Evolutionary conservation across 2,329 filamentous ascomycete genomes (phyloP), one percentile per base, ranked within the genome.

Genomic region (Aureobasidium musti): DNA sequence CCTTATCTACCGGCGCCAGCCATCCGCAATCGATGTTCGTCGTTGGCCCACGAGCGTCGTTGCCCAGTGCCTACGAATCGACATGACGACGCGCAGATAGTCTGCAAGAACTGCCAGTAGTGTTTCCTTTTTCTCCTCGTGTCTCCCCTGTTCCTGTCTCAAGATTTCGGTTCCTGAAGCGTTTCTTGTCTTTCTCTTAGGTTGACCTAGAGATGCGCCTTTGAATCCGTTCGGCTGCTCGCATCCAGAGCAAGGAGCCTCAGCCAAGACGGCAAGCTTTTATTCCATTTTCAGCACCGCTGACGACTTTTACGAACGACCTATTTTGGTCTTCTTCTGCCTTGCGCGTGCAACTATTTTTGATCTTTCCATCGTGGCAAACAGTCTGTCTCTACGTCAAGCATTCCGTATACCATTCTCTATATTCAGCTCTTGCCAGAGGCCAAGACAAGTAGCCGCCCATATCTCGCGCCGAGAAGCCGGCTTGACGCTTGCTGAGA

Each of bases 101-200:
- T 56, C n/a, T 19, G 5, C 49, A 56, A 47, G 33, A 65, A 57
- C 63, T 57, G 63, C 52, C 63, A 65, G 63, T 65, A 65, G 63
- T 57, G 11, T 37, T 47, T 26, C 33, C n/a, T 8, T 8, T 41
- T 30, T 37, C 57, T 23, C 41, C 11, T 49, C 57, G 57, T 49
- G 41, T 49, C 43, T 61, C 57, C 21, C 43, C 45, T 30, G 21
- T 6, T 35, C 5, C 41, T 47, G 41, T 35, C 43, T 61, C n/a
- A 21, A 49, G 41, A 61, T 49, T 26, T 19, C 41, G n/a, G 57
- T 49, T 47, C 37, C 57, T 49, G n/a, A 49, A 43, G 41, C 47
- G 41, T 59, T 59, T 59, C 39, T 41, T 61, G 57, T 61, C 57
- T 61, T 28, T 61, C 17, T 14, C 28, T 59, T 45, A 23, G 37